Evolutionary conservation across 2,329 filamentous ascomycete species (phyloP).

Genomic region (Parascedosporium putredinis): DNA sequence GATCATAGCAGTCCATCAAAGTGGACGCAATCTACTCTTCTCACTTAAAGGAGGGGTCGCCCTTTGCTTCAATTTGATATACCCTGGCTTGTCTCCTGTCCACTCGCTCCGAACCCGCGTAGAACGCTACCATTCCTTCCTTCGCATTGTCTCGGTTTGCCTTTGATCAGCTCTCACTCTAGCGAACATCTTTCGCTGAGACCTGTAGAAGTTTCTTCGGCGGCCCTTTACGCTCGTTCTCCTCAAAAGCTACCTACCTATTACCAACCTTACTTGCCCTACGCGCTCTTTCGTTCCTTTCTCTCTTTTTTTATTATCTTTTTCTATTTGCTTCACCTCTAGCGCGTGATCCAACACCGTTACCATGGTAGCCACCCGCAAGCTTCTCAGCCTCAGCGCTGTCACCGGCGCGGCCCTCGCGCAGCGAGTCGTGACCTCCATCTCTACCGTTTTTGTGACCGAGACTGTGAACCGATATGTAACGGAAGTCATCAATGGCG

Average conservation of each 20-base stretch:
- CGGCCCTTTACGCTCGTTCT: too few relatives aligned
- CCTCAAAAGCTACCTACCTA: too few relatives aligned
- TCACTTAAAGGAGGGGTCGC: constrained; percentile 1
- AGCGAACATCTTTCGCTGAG: too few relatives aligned
- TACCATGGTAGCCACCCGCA: background rate
- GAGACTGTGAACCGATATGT: background rate
- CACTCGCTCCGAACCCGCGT: background rate
- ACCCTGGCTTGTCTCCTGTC: background rate
- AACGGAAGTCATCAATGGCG: background rate
- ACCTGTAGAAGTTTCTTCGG: too few relatives aligned
- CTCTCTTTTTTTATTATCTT: too few relatives aligned
- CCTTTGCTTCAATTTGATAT: background rate
- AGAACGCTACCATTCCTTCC: background rate
- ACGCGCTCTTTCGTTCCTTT: too few relatives aligned
- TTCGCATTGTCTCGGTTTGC: too few relatives aligned
- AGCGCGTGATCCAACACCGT: background rate
- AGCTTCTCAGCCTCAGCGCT: background rate
- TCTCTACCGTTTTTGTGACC: background rate
- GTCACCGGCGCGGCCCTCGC: background rate
- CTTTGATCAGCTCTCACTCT: too few relatives aligned
- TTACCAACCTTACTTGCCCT: too few relatives aligned
- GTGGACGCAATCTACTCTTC: background rate
- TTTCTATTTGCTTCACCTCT: too few relatives aligned
- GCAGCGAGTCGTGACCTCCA: background rate
- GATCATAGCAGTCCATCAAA: background rate